A percentile compares a stretch with the other conserved stretches of the same genome.
phyloP scores from a whole-genome alignment of 257 asterid species.

The Nicotiana benthamiana region DNA sequence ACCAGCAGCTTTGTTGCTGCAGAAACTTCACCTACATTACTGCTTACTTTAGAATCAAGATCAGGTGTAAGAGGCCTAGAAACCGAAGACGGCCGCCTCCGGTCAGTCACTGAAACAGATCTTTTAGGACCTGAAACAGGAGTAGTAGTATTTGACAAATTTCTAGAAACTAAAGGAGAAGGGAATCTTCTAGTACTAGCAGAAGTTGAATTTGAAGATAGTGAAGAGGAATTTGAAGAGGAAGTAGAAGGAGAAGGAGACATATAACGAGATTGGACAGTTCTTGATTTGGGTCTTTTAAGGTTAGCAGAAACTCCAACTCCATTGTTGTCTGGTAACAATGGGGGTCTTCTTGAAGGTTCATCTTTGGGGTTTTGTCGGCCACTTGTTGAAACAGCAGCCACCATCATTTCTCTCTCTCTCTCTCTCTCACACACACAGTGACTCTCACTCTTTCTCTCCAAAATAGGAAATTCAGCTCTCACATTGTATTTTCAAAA shows the following conservation, averaged over 20 bases:
- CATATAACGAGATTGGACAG: slow-evolving; percentile 76
- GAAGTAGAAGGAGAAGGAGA: slow-evolving; percentile 83
- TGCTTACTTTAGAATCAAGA: slow-evolving; percentile 47
- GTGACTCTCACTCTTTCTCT: neutral
- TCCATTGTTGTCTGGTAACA: slow-evolving; percentile 67
- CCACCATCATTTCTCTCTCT: slow-evolving; percentile 56
- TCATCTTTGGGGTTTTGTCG: slow-evolving; percentile 45
- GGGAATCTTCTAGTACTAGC: slow-evolving; percentile 68
- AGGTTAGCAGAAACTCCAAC: slow-evolving; percentile 23
- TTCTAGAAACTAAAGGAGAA: slow-evolving; percentile 60
- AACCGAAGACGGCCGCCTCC: slow-evolving; percentile 47
- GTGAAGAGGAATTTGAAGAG: slow-evolving; percentile 63
- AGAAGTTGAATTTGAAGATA: slow-evolving; percentile 54
- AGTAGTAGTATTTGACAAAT: slow-evolving; percentile 31
- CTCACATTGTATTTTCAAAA: slow-evolving; percentile 44
- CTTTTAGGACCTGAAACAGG: slow-evolving; percentile 59
- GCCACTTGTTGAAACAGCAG: slow-evolving; percentile 84
- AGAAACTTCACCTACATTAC: slow-evolving; percentile 41
- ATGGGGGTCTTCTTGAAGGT: slow-evolving; percentile 53
- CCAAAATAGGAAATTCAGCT: slow-evolving; percentile 21
- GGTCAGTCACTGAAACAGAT: slow-evolving; percentile 66
- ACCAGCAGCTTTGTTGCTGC: slow-evolving; percentile 68
- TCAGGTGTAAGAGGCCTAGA: slow-evolving; percentile 51
- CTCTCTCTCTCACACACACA: slow-evolving; percentile 15
- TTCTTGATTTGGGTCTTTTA: slow-evolving; percentile 67